Conservation (phyloP, 257 asterid genomes). For the Nicotiana benthamiana region DNA sequence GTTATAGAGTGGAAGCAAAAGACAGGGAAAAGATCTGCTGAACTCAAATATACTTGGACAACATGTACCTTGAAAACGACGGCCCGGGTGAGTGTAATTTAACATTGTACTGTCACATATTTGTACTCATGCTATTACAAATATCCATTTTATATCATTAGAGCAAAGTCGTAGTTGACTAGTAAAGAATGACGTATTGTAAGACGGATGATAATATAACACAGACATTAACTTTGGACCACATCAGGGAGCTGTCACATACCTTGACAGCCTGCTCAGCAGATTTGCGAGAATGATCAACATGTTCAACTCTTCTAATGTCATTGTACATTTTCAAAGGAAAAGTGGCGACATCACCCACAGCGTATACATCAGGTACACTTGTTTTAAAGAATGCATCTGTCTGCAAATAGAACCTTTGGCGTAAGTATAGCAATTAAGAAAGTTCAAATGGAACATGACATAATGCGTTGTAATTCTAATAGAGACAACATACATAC, state of each 20-base stretch:
- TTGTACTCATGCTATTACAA: neutral
- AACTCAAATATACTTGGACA: neutral
- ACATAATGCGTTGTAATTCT: neutral
- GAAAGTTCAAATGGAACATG: neutral
- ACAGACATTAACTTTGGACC: neutral
- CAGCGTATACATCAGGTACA: constrained; percentile 74
- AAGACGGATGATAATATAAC: neutral
- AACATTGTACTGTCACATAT: neutral
- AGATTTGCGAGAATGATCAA: constrained; percentile 91
- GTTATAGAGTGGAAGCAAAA: neutral
- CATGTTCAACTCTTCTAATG: constrained; percentile 81
- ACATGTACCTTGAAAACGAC: too few relatives aligned
- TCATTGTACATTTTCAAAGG: constrained; percentile 82
- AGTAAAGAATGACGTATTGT: neutral
- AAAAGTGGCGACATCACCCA: constrained; percentile 94
- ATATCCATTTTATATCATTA: neutral
- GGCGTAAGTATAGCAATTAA: neutral
- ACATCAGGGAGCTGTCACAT: neutral
- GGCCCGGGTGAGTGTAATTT: neutral
- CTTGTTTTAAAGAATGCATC: constrained; percentile 80
- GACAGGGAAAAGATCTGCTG: neutral
- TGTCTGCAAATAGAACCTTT: constrained; percentile 52
- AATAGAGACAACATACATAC: neutral
- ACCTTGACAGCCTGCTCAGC: constrained; percentile 99
- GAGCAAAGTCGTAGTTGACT: neutral